Evolutionary conservation across 176 grass and related monocot species (phyloP), one percentile per base, ranked within the genome.

Genomic region (Carex pumila): DNA sequence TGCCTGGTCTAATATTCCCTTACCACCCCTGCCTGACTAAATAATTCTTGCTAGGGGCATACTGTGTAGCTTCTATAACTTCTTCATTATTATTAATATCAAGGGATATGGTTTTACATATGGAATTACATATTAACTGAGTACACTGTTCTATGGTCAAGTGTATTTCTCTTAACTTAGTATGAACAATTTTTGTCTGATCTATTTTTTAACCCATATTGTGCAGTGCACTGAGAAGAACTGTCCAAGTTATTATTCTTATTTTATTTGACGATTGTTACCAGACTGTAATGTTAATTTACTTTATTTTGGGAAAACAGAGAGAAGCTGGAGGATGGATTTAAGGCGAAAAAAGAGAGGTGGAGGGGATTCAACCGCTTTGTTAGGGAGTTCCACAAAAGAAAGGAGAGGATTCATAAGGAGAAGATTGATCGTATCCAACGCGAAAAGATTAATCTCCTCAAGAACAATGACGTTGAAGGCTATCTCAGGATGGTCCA

Each of bases 381-480:
- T 41, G 36, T 88, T 63, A 99, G 91, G 83, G 96, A 99, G 79
- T 99, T 99, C 79, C 96, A 99, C 85, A 99, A 99, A 86, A 95
- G 93, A 83, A 99, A 95, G 65, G 96, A 99, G 78, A 84, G 96
- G 29, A 92, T 93, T 80, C 91, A 95, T 86, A 85, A 90, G 49
- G 96, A 99, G 91, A 99, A 92, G 85, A 74, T 99, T 85, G 96
- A 99, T 82, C 92, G 93, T 74, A 99, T 99, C 77, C 96, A 95
- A 70, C 70, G 96, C 17, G 96, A 99, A 83, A 99, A 99, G 86
- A 99, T 99, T 82, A 99, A 95, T 84, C 87, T 99, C 69, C 91
- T 99, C 68, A 99, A 99, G 93, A 99, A 99, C 56, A 99, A 99
- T 88, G 96, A 99, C 49, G 96, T 99, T 65, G 96, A 99, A 84